Base-by-base conservation (phyloP, 1,284 basidiomycete species). In the Leccinum pachyderme region DNA sequence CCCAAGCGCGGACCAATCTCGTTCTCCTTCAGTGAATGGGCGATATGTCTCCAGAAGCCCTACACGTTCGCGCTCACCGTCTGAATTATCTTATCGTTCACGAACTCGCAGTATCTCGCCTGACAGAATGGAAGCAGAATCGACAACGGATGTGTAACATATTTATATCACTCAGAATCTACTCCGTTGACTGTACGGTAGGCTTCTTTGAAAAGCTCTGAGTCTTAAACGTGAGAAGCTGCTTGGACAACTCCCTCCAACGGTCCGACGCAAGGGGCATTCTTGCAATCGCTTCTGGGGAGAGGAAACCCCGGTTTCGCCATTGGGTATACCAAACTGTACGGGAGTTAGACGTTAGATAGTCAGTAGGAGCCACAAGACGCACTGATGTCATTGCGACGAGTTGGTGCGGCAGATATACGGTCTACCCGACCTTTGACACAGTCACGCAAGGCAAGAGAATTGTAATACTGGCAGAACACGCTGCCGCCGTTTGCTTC, bases 391-490 rank as follows among this genome's bases (percentile, higher is more conserved):
- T 95, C 93, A 55, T 83, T 81, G 61, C 90, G 84, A 60, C 87
- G 83, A n/a, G 89, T 91, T 1, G 93, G 93, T 22, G 86, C 83
- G 22, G 93, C 93, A 57, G 82, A 77, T 57, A 81, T 74, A 56
- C 87, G 80, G 63, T 90, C 86, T 25, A 80, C 83, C 49, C 82
- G 77, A 5, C 84, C 89, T 59, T 89, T 87, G 51, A 95, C 73
- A 60, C 89, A 88, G 65, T 95, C 91, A 39, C 86, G 81, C 49
- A 99, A 77, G 1, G 91, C 87, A 48, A 96, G 79, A 9, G 81
- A 75, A 70, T 98, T 99, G 77, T 98, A 96, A 72, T 94, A 98
- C 64, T 93, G 88, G 75, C 94, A 95, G 49, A 90, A 84, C 24
- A 98, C 85, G 47, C 83, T 83, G 18, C 96, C 97, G 15, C 95